A percentile compares a stretch with the other conserved stretches of the same genome.
Evolutionary conservation across 2,329 filamentous ascomycete genomes (phyloP).

Genomic region (Didymosphaeria variabile): DNA sequence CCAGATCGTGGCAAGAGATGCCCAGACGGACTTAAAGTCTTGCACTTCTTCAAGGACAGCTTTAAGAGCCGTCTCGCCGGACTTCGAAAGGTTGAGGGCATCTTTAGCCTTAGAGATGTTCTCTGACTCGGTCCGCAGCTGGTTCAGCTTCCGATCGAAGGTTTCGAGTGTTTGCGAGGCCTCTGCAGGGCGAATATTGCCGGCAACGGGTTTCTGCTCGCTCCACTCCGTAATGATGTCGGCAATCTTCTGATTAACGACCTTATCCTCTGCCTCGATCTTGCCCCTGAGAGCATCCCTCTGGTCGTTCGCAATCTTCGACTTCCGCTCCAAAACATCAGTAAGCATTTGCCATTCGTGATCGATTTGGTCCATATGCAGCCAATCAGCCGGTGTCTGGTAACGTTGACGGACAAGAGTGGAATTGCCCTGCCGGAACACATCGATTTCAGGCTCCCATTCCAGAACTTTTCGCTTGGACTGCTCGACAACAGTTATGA

Average conservation of each 20-base stretch:
- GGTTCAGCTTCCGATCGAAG: constrained; percentile 86
- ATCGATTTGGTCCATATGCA: constrained; percentile 94
- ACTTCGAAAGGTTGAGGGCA: constrained; percentile 86
- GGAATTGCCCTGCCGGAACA: constrained; percentile 94
- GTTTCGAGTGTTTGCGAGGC: constrained; percentile 82
- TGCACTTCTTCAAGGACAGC: constrained; percentile 93
- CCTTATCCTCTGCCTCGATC: constrained; percentile 91
- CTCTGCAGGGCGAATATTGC: constrained; percentile 87
- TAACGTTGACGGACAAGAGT: constrained; percentile 91
- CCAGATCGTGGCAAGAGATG: constrained; percentile 94
- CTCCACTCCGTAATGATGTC: constrained; percentile 91
- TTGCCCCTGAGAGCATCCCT: constrained; percentile 94
- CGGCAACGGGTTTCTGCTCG: constrained; percentile 95
- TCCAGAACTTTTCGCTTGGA: constrained; percentile 92
- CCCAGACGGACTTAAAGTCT: constrained; percentile 99
- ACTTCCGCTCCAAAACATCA: constrained; percentile 89
- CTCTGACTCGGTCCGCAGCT: constrained; percentile 84
- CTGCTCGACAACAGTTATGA: constrained; percentile 97
- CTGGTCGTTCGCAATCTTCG: constrained; percentile 95
- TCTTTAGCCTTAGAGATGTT: constrained; percentile 98
- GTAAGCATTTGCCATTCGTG: constrained; percentile 94
- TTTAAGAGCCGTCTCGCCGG: constrained; percentile 80
- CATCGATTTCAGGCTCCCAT: constrained; percentile 95
- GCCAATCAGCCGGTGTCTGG: constrained; percentile 92
- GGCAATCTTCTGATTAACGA: constrained; percentile 85